Evolutionary conservation across 2,329 filamentous ascomycete genomes (phyloP).

Genomic region (Diaporthe vaccinii): DNA sequence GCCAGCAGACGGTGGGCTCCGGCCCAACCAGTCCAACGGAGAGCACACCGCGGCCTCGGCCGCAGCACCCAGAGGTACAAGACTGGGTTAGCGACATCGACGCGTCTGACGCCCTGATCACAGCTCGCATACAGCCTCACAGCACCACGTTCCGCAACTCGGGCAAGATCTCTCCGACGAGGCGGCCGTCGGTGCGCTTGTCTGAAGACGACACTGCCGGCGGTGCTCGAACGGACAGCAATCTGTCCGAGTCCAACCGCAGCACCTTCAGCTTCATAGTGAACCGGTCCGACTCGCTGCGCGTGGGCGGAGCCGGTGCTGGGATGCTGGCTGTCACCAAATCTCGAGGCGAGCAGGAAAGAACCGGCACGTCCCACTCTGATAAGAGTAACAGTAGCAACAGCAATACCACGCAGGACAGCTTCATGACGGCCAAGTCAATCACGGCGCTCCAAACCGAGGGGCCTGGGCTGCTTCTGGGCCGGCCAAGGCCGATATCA

Average conservation of each 20-base stretch:
- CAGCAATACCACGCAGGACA: constrained; percentile 49
- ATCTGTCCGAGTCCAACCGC: constrained; percentile 67
- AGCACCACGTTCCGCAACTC: constrained; percentile 45
- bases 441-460: constrained; percentile 67
- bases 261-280: constrained; percentile 57
- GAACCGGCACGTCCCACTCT: constrained; percentile 43
- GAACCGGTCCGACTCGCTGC: constrained; percentile 52
- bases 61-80: constrained; percentile 66
- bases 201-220: constrained; percentile 36
- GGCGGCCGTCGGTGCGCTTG: constrained; percentile 51
- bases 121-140: constrained; percentile 57
- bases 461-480: constrained; percentile 62
- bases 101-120: constrained; percentile 65
- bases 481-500: constrained; percentile 41
- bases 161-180: constrained; percentile 55
- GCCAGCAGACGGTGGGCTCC: constrained; percentile 56
- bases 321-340: background rate
- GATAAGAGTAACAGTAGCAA: constrained; percentile 56
- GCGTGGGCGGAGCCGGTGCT: constrained; percentile 47
- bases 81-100: constrained; percentile 71
- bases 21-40: constrained; percentile 34
- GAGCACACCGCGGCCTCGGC: constrained; percentile 36
- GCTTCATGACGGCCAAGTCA: constrained; percentile 67
- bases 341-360: constrained; percentile 43
- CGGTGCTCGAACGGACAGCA: constrained; percentile 63